Evolutionary conservation across 495 filamentous ascomycete species (phyloP), one percentile per base, ranked within the genome.

Genomic region (Penicillium paradoxum): DNA sequence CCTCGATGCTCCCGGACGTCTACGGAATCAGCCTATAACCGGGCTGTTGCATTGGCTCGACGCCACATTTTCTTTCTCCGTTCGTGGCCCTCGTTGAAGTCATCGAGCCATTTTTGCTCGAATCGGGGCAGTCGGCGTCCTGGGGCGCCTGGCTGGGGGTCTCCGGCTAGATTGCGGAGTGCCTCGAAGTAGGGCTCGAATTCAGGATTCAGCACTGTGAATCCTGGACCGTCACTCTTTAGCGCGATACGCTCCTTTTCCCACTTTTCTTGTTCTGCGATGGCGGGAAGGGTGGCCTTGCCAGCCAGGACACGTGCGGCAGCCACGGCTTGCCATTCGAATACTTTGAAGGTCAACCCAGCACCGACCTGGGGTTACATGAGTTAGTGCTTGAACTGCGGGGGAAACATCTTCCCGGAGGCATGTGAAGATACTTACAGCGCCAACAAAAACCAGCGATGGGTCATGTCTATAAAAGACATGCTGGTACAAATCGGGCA

Each of bases 271-370:
- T 78, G 78, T 53, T 74, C 74, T 1, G 56, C 46, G 0, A 66
- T 15, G 0, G 69, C 44, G 0, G 81, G 81, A 10, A 84, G 58
- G 7, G 52, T 54, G 0, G 70, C 73, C 13, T 70, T 67, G n/a
- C 81, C 80, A 0, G 81, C 76, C 1, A 83, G 66, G 6, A 79
- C 71, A 5, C 81, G 76, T 0, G 80, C 81, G 0, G 77, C 74
- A 0, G 76, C 73, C 1, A 83, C 79, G 13, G 80, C 80, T 61
- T 84, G 81, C 76, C 77, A 83, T 65, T 84, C 80, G 45, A 80
- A 83, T 1, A 82, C 71, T 19, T 75, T 74, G 66, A 84, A 81
- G 3, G 77, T 82, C n/a, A 84, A 68, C 0, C 77, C 81, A 8
- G 74, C 79, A 17, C 73, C 74, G 11, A 80, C 71, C 69, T 83